phyloP scores from a whole-genome alignment of 1,284 basidiomycete species.

The Ustilago nuda region DNA sequence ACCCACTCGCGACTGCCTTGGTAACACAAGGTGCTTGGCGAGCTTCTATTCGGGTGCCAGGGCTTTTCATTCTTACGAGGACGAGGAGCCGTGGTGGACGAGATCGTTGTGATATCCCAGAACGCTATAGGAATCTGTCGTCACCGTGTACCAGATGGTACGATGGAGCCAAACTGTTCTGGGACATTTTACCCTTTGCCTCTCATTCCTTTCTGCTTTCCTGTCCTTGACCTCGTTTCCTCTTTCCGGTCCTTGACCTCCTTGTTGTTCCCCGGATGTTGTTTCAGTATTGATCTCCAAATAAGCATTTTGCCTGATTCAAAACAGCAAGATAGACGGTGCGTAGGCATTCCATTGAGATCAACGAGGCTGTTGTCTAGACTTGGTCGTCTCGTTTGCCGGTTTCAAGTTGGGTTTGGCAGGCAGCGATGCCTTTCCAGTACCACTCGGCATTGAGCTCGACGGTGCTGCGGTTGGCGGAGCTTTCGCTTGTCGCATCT shows the following conservation, averaged over 20 bases:
- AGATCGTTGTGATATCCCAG: conserved; percentile 57
- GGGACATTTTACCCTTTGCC: conserved; percentile 40
- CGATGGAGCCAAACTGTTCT: conserved; percentile 53
- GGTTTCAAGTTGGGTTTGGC: conserved; percentile 24
- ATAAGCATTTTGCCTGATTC: neutral
- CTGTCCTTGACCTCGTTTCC: neutral
- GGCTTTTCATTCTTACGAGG: conserved; percentile 16
- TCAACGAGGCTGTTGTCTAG: conserved; percentile 7
- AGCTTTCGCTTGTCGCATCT: conserved; percentile 34
- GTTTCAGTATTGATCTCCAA: neutral
- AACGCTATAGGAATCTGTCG: conserved; percentile 58
- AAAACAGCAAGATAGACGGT: no score
- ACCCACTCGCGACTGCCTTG: conserved; percentile 59
- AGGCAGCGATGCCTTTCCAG: conserved; percentile 21
- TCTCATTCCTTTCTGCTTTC: neutral
- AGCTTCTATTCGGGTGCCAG: conserved; percentile 54
- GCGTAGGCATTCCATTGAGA: neutral
- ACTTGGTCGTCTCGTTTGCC: neutral
- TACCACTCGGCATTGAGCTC: neutral
- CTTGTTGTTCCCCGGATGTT: neutral
- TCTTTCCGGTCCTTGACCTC: neutral
- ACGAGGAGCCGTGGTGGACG: conserved; percentile 49
- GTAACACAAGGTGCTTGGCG: conserved; percentile 42
- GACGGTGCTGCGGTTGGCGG: neutral
- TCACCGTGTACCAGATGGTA: conserved; percentile 31